These are phyloP conservation scores for Phytophthora kernoviae DNA, from an alignment of 352 stramenopile genomes.

Conservation along the genomic window DNA sequence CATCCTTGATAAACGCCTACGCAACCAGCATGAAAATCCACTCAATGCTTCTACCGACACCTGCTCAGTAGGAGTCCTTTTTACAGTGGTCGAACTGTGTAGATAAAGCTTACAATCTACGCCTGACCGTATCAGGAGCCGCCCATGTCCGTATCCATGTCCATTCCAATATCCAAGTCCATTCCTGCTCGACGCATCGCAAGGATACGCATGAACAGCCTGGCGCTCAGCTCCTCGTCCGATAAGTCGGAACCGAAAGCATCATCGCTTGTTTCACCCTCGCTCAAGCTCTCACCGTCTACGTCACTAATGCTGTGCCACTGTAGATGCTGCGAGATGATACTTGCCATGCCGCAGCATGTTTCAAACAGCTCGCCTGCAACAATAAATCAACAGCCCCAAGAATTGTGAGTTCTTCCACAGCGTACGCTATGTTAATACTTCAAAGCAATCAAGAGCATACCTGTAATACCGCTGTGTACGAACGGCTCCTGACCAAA, in stretches of 20 bases:
- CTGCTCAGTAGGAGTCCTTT: too few species aligned
- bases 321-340: slow-evolving; percentile 43
- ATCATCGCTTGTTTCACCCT: slow-evolving; percentile 22
- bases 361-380: slow-evolving; percentile 34
- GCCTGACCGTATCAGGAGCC: too few species aligned
- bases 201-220: slow-evolving; percentile 34
- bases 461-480: slow-evolving; percentile 31
- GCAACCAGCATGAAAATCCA: too few species aligned
- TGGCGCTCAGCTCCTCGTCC: slow-evolving; percentile 32
- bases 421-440: background rate
- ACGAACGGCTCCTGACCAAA: slow-evolving; percentile 82
- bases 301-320: slow-evolving; percentile 67
- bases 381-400: background rate
- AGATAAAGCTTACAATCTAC: too few species aligned
- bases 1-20: too few species aligned
- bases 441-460: background rate
- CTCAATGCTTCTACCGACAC: too few species aligned
- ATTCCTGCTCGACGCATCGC: slow-evolving; percentile 31
- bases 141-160: slow-evolving; percentile 3
- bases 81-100: too few species aligned
- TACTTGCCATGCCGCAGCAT: slow-evolving; percentile 26
- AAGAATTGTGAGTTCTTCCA: background rate
- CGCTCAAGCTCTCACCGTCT: slow-evolving; percentile 30
- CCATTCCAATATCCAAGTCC: background rate
- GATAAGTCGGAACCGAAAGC: slow-evolving; percentile 26